Evolutionary conservation across 108 stramenopile species (phyloP).

Genomic region (Hondaea fermentalgiana): DNA sequence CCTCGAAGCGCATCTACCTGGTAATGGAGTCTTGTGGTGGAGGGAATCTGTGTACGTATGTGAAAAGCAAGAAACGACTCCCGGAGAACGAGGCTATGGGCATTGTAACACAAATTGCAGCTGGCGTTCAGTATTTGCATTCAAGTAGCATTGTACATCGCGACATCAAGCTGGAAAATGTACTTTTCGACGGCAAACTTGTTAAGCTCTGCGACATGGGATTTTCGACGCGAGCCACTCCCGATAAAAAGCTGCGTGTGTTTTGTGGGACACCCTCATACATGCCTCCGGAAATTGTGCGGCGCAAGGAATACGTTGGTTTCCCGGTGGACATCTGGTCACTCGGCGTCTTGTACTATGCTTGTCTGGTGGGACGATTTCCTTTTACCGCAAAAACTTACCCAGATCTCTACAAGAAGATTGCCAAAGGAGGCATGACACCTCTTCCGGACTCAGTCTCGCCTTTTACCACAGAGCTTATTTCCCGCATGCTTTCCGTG

Average conservation of each 20-base stretch:
- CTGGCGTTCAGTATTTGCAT: constrained; percentile 49
- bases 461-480: constrained; percentile 18
- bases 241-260: constrained; percentile 39
- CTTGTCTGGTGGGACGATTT: constrained; percentile 49
- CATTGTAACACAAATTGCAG: constrained; percentile 38
- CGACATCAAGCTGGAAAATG: constrained; percentile 58
- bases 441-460: constrained; percentile 40
- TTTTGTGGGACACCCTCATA: constrained; percentile 60
- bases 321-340: constrained; percentile 54
- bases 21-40: constrained; percentile 51
- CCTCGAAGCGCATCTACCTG: constrained; percentile 39
- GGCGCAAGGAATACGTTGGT: constrained; percentile 51
- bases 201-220: constrained; percentile 55
- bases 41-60: constrained; percentile 56
- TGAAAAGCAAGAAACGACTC: constrained; percentile 42
- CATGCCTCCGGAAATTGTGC: constrained; percentile 60
- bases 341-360: constrained; percentile 49
- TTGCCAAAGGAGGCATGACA: constrained; percentile 30
- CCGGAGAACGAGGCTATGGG: constrained; percentile 39
- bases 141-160: constrained; percentile 45
- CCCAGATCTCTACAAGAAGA: constrained; percentile 55
- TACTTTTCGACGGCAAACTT: constrained; percentile 36
- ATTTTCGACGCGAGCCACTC: constrained; percentile 30
- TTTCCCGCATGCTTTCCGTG: constrained; percentile 33
- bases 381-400: constrained; percentile 52